phyloP scores from a whole-genome alignment of 371 early-diverging fungal genomes.

The Mucor circinelloides region DNA sequence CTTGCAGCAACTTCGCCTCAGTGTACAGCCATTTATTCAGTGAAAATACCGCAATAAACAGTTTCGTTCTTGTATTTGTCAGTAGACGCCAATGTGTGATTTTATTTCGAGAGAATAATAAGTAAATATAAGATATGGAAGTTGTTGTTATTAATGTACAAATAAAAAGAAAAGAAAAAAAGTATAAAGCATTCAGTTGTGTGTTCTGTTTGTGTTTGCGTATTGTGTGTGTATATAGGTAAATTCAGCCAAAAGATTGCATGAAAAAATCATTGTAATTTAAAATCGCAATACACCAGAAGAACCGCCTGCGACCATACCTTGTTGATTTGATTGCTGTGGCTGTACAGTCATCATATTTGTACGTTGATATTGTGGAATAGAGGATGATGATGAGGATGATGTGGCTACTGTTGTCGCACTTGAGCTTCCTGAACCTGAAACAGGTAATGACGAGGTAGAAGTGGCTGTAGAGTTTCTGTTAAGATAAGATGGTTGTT shows the following conservation, averaged over 20 bases:
- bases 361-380: conserved; percentile 14
- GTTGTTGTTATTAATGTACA: conserved; percentile 8
- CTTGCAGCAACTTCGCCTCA: neutral
- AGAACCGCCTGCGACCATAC: conserved; percentile 31
- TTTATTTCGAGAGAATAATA: neutral
- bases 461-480: neutral
- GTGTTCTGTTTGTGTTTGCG: too few species aligned
- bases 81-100: neutral
- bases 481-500: neutral
- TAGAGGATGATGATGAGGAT: neutral
- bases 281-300: conserved; percentile 31
- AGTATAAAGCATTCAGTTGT: neutral
- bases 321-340: conserved; percentile 20
- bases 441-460: neutral
- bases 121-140: neutral
- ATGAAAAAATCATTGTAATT: neutral
- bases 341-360: conserved; percentile 15
- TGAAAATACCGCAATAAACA: neutral
- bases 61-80: neutral
- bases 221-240: neutral
- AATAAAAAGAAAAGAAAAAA: conserved; percentile 1
- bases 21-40: neutral
- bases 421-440: neutral
- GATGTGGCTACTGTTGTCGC: neutral
- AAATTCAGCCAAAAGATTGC: neutral